phyloP scores from a whole-genome alignment of 768 basidiomycete species.

The Pleurotus sapidus region DNA sequence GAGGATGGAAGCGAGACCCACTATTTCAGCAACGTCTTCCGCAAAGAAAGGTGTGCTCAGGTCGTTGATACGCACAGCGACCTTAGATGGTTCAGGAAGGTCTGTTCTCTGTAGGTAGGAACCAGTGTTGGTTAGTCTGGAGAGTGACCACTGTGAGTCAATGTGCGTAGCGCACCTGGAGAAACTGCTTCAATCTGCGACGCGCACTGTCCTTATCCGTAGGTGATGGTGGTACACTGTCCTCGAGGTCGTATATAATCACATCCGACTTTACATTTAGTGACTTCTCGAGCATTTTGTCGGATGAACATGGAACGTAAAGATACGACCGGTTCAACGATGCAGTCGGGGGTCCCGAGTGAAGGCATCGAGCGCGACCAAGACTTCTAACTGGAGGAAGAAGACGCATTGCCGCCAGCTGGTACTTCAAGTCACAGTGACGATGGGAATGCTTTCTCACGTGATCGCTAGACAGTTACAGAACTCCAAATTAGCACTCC shows the following conservation, averaged over 20 bases:
- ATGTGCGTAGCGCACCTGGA: conserved; percentile 38
- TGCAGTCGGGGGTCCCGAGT: neutral
- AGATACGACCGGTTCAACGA: conserved; percentile 52
- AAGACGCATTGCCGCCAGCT: too few species aligned
- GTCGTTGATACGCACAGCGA: conserved; percentile 73
- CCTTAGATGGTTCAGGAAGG: conserved; percentile 42
- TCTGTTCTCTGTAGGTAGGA: conserved; percentile 19
- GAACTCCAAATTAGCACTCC: too few species aligned
- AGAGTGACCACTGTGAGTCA: too few species aligned
- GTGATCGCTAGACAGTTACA: too few species aligned
- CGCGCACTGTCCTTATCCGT: conserved; percentile 62
- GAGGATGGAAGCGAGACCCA: conserved; percentile 21
- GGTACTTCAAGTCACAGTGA: too few species aligned
- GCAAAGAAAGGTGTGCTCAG: conserved; percentile 63
- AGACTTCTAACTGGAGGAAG: too few species aligned
- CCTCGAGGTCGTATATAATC: conserved; percentile 87
- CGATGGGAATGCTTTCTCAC: too few species aligned
- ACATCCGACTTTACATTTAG: conserved; percentile 62
- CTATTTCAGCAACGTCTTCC: conserved; percentile 61
- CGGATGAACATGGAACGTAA: conserved; percentile 80
- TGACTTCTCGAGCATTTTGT: conserved; percentile 81
- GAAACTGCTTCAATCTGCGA: conserved; percentile 48
- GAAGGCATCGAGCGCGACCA: neutral
- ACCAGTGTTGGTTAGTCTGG: too few species aligned
- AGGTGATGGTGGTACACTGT: conserved; percentile 71